phyloP scores from a whole-genome alignment of 1,284 basidiomycete species.

The Ganoderma sinense region DNA sequence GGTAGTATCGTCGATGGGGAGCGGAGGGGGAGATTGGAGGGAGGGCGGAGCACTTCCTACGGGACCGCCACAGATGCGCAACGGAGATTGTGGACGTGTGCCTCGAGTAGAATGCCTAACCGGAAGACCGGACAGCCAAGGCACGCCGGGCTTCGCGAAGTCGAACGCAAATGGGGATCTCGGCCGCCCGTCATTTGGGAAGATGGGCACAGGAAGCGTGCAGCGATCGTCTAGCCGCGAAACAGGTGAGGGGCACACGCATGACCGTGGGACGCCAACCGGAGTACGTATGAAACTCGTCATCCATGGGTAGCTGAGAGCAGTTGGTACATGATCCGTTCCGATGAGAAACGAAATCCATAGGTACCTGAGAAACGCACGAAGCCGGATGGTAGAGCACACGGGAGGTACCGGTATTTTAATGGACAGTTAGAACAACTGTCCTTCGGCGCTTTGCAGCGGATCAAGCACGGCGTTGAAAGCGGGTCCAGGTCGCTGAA shows the following conservation, averaged over 20 bases:
- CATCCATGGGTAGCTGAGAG: background rate
- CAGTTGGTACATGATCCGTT: background rate
- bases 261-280: background rate
- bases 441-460: background rate
- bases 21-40: background rate
- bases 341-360: background rate
- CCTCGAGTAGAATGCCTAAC: conserved; percentile 1
- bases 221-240: background rate
- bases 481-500: background rate
- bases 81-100: conserved; percentile 25
- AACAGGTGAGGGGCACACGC: background rate
- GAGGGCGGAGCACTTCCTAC: background rate
- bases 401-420: background rate
- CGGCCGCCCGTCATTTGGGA: conserved; percentile 9
- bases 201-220: conserved; percentile 5
- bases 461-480: too few relatives aligned
- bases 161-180: conserved; percentile 22
- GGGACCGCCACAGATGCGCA: conserved; percentile 5
- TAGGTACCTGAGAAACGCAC: background rate
- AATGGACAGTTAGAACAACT: background rate
- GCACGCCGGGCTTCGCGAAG: conserved; percentile 3
- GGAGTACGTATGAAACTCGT: background rate
- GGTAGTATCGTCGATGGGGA: conserved; percentile 12
- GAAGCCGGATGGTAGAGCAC: too few relatives aligned
- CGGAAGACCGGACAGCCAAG: background rate